phyloP scores from a whole-genome alignment of 805 yeast species.

The Hanseniaspora singularis region DNA sequence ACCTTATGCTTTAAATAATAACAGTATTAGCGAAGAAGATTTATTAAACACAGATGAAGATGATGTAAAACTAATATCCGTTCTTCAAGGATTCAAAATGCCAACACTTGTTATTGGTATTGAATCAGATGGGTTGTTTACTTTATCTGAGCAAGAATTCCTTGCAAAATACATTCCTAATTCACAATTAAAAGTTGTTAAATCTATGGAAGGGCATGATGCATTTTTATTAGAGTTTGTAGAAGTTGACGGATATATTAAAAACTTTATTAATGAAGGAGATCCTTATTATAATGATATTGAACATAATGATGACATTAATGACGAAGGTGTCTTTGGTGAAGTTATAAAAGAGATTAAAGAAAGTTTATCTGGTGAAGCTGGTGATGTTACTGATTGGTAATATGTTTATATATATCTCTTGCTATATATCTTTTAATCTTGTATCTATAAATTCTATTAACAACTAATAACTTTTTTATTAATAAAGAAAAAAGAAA shows the following conservation, averaged over 20 bases:
- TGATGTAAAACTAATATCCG: not conserved
- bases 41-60: not conserved
- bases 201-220: slow-evolving; percentile 95
- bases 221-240: slow-evolving; percentile 87
- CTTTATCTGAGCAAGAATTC: slow-evolving; percentile 79
- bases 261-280: slow-evolving; percentile 48
- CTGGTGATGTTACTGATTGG: slow-evolving; percentile 91
- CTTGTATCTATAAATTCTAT: too few relatives aligned
- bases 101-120: slow-evolving; percentile 85
- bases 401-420: slow-evolving; percentile 24
- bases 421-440: not conserved
- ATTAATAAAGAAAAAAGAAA: not conserved
- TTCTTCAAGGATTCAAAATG: slow-evolving; percentile 47
- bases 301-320: not conserved
- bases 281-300: slow-evolving; percentile 45
- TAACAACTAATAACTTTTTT: too few relatives aligned
- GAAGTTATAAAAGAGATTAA: slow-evolving; percentile 35
- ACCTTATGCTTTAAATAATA: too few relatives aligned
- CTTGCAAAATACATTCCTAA: slow-evolving; percentile 66
- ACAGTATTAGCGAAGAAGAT: slow-evolving; percentile 25
- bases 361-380: slow-evolving; percentile 80
- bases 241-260: slow-evolving; percentile 59
- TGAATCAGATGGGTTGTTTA: slow-evolving; percentile 83
- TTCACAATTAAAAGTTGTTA: slow-evolving; percentile 54
- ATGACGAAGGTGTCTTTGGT: slow-evolving; percentile 33